A percentile compares a stretch with the other conserved stretches of the same genome.
Evolutionary conservation across 768 basidiomycete species (phyloP).

Genomic region (Pleurotus citrinopileatus): DNA sequence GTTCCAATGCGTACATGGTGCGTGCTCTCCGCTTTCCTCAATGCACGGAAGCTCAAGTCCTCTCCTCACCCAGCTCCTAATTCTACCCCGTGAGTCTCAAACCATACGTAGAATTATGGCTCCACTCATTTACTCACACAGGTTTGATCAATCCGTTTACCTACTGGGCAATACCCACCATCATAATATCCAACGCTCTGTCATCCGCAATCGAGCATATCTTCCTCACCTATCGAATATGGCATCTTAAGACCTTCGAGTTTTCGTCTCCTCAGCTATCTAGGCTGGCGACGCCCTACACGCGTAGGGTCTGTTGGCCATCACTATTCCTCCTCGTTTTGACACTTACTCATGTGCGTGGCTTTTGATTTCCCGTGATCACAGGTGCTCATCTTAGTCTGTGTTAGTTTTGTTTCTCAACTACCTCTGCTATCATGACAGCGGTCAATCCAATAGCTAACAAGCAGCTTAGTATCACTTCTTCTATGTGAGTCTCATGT

Average conservation of each 20-base stretch:
- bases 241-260: neutral
- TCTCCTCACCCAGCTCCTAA: too few species aligned
- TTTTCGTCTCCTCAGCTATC: neutral
- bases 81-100: neutral
- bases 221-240: slow-evolving; percentile 9
- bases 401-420: neutral
- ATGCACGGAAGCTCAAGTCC: too few species aligned
- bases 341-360: neutral
- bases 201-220: slow-evolving; percentile 3
- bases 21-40: neutral
- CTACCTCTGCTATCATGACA: neutral
- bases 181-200: neutral
- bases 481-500: neutral
- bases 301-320: neutral
- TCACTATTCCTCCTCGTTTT: neutral
- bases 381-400: neutral
- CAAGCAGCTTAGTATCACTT: neutral
- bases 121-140: neutral
- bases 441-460: neutral
- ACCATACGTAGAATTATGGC: neutral
- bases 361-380: neutral
- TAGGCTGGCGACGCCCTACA: neutral
- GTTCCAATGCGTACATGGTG: neutral
- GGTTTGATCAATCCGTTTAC: neutral
- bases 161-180: neutral